Conservation (phyloP, 2,329 filamentous ascomycete species). For the Phaeosphaeria sp. region DNA sequence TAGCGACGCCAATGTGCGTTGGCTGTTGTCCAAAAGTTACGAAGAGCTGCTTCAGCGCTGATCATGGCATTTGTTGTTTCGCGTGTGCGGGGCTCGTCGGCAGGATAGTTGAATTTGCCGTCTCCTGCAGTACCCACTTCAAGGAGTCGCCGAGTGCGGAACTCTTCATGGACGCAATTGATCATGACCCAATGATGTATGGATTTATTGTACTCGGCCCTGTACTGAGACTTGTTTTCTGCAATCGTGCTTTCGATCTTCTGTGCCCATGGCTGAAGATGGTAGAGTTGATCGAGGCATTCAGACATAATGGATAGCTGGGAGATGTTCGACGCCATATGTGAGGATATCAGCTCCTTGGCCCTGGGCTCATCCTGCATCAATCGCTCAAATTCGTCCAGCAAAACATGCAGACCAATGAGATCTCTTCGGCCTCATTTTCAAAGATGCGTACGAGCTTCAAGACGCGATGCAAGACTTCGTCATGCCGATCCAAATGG, state of each 20-base stretch:
- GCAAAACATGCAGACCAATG: not conserved
- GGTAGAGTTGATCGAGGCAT: slow-evolving; percentile 53
- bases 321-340: slow-evolving; percentile 47
- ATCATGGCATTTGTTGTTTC: slow-evolving; percentile 47
- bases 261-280: slow-evolving; percentile 58
- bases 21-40: slow-evolving; percentile 53
- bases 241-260: slow-evolving; percentile 40
- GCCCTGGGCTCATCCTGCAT: not conserved
- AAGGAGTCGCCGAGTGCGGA: not conserved
- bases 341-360: slow-evolving; percentile 10
- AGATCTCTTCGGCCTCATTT: too few species aligned
- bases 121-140: not conserved
- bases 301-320: slow-evolving; percentile 57
- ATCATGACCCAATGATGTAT: too few species aligned
- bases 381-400: slow-evolving; percentile 5
- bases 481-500: too few species aligned
- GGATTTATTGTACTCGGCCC: not conserved
- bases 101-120: slow-evolving; percentile 49
- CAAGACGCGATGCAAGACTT: too few species aligned
- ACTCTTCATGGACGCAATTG: not conserved
- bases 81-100: slow-evolving; percentile 54
- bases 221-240: not conserved
- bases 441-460: too few species aligned
- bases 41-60: slow-evolving; percentile 56
- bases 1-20: slow-evolving; percentile 24